Conservation (phyloP, 805 yeast genomes). For the Teunomyces kruisii region DNA sequence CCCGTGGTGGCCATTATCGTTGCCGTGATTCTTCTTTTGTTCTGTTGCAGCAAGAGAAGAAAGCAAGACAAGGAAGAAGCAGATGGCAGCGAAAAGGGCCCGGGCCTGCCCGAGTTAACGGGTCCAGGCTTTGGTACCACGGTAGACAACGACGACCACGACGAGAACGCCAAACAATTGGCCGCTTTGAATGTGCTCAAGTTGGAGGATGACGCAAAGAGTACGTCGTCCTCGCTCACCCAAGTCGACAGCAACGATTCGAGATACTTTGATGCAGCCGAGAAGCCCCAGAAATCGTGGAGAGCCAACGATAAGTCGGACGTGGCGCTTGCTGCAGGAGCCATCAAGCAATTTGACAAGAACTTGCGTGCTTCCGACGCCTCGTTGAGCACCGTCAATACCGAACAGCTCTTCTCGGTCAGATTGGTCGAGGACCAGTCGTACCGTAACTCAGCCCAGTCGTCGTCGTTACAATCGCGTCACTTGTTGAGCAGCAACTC, state of each 20-base stretch:
- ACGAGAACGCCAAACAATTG: slow-evolving; percentile 36
- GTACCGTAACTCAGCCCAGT: slow-evolving; percentile 29
- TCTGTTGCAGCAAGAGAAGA: slow-evolving; percentile 48
- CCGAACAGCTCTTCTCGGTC: slow-evolving; percentile 79
- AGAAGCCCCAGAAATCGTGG: slow-evolving; percentile 43
- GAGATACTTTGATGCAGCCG: slow-evolving; percentile 34
- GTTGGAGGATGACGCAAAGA: slow-evolving; percentile 15
- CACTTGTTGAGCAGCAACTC: slow-evolving; percentile 23
- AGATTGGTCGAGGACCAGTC: slow-evolving; percentile 63
- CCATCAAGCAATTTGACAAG: slow-evolving; percentile 26
- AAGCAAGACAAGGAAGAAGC: slow-evolving; percentile 16
- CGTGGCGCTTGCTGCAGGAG: slow-evolving; percentile 2
- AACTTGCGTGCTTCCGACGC: slow-evolving; percentile 56
- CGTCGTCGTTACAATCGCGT: slow-evolving; percentile 25
- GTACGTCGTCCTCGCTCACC: slow-evolving; percentile 51
- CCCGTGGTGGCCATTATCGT: slow-evolving; percentile 58
- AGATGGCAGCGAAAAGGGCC: slow-evolving; percentile 1
- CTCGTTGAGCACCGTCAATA: slow-evolving; percentile 81
- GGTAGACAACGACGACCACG: slow-evolving; percentile 23
- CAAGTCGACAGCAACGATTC: slow-evolving; percentile 43
- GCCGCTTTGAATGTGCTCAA: slow-evolving; percentile 50
- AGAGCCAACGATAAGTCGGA: slow-evolving; percentile 38
- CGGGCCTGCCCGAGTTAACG: slow-evolving; percentile 15
- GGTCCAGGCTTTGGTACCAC: slow-evolving; percentile 38
- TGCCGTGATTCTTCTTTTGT: slow-evolving; percentile 49